A percentile compares a stretch with the other conserved stretches of the same genome.
Conservation (phyloP, 139 green algal genomes). For the Tetraselmis chui region DNA sequence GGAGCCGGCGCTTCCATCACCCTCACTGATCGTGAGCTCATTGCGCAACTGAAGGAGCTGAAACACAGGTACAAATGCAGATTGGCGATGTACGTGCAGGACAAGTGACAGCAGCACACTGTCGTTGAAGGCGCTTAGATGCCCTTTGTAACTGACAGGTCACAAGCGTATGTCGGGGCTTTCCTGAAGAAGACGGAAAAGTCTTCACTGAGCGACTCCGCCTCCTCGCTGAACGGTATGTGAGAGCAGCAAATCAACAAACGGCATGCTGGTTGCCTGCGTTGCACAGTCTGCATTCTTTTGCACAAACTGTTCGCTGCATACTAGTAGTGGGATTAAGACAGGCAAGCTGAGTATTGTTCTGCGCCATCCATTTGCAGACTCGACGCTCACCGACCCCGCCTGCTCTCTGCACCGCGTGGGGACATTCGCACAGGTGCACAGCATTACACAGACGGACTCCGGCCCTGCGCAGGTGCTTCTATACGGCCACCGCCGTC, state of each 20-base stretch:
- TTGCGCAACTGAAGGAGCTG: conserved; percentile 29
- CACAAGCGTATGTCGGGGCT: conserved; percentile 84
- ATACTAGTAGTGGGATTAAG: too few relatives aligned
- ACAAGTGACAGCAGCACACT: too few relatives aligned
- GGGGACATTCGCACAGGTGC: conserved; percentile 81
- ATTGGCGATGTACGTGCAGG: too few relatives aligned
- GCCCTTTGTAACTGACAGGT: too few relatives aligned
- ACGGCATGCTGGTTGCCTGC: too few relatives aligned
- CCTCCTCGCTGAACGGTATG: not conserved
- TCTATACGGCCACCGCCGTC: conserved; percentile 80
- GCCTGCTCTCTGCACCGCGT: conserved; percentile 61
- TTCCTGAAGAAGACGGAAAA: conserved; percentile 57
- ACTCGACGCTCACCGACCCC: conserved; percentile 18
- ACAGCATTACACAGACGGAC: conserved; percentile 58
- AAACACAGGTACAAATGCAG: too few relatives aligned
- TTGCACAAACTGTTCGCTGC: too few relatives aligned
- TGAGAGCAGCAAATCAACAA: too few relatives aligned
- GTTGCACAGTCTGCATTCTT: too few relatives aligned
- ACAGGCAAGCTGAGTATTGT: too few relatives aligned
- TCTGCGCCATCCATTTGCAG: too few relatives aligned
- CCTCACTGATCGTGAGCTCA: not conserved
- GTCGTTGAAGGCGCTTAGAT: too few relatives aligned
- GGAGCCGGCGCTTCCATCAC: conserved; percentile 1
- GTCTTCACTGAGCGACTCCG: not conserved
- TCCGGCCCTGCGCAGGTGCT: conserved; percentile 72